Evolutionary conservation across 2,329 filamentous ascomycete species (phyloP).

Genomic region (Stemphylium lycopersici): DNA sequence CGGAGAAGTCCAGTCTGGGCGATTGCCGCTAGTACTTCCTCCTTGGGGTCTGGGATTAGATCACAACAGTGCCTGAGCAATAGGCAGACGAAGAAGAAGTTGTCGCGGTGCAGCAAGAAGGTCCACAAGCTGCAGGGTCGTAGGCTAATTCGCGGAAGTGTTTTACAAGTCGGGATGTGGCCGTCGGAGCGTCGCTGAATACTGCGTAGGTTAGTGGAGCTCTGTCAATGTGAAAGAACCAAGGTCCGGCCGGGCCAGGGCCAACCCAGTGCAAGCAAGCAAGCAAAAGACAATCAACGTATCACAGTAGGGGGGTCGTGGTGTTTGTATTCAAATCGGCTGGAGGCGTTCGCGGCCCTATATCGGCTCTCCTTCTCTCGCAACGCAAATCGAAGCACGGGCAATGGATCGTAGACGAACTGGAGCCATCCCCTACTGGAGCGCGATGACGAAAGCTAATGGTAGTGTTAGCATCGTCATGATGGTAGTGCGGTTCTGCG

Average conservation of each 20-base stretch:
- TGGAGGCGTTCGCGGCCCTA: background rate
- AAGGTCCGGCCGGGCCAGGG: background rate
- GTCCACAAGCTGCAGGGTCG: background rate
- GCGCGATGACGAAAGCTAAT: background rate
- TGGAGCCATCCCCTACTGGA: background rate
- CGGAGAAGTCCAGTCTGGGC: background rate
- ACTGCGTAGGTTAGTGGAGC: conserved; percentile 9
- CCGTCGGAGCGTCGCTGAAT: background rate
- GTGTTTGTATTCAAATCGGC: background rate
- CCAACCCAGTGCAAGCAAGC: background rate
- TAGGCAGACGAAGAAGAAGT: background rate
- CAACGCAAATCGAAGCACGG: background rate
- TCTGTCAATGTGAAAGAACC: background rate
- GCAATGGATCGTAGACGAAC: background rate
- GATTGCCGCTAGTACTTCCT: background rate
- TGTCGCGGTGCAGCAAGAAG: background rate
- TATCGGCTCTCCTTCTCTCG: too few species aligned
- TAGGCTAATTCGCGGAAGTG: background rate
- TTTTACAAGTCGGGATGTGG: conserved; percentile 2
- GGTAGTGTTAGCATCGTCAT: background rate
- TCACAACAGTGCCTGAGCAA: background rate
- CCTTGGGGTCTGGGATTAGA: background rate
- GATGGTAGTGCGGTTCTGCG: background rate
- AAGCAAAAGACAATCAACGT: background rate
- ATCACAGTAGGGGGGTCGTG: background rate